Evolutionary conservation across 306 rosid genomes (phyloP).

Genomic region (Aeschynomene evenia): DNA sequence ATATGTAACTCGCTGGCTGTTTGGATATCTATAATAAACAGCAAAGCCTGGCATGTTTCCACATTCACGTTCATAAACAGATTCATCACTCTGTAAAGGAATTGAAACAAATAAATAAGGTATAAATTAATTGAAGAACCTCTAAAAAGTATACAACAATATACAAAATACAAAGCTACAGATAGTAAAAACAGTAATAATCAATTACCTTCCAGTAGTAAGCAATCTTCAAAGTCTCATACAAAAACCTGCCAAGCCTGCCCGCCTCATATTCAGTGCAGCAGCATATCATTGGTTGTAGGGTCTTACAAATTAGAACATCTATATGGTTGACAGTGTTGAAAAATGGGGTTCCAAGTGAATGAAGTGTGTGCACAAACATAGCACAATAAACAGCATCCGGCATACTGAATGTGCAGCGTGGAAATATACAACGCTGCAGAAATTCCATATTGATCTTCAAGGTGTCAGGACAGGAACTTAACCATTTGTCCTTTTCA

Average conservation of each 20-base stretch:
- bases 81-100: slow-evolving; percentile 79
- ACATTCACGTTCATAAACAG: slow-evolving; percentile 94
- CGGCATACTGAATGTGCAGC: slow-evolving; percentile 99
- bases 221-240: slow-evolving; percentile 93
- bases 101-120: neutral
- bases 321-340: slow-evolving; percentile 99
- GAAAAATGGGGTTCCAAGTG: slow-evolving; percentile 97
- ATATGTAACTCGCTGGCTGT: slow-evolving; percentile 88
- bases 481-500: slow-evolving; percentile 94
- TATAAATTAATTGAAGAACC: neutral
- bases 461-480: slow-evolving; percentile 93
- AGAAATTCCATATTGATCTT: slow-evolving; percentile 99
- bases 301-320: slow-evolving; percentile 89
- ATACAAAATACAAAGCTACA: slow-evolving; percentile 3
- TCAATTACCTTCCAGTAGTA: slow-evolving; percentile 90
- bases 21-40: slow-evolving; percentile 90
- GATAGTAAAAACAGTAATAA: neutral
- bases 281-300: slow-evolving; percentile 99
- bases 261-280: slow-evolving; percentile 98
- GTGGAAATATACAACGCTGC: slow-evolving; percentile 98
- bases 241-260: slow-evolving; percentile 91
- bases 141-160: neutral
- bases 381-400: slow-evolving; percentile 98
- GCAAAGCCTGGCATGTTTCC: slow-evolving; percentile 99
- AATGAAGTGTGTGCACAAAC: slow-evolving; percentile 97